Base-by-base conservation (phyloP, 495 filamentous ascomycete genomes). In the Penicillium psychrofluorescens region DNA sequence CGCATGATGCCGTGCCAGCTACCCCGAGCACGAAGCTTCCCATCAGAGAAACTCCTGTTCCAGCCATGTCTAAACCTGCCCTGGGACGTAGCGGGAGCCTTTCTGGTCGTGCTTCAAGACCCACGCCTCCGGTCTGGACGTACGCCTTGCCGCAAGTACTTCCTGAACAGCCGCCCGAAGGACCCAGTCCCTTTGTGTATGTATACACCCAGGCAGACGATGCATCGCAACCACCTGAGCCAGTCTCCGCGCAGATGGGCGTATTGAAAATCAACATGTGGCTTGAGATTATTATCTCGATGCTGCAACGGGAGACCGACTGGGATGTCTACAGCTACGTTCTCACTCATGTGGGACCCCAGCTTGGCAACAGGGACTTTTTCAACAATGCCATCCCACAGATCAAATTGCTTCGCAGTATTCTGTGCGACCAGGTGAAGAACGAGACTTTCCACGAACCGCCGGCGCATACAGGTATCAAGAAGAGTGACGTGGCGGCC, bases 321-420 rank as follows among this genome's bases (percentile, higher is more conserved):
- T 99, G 94, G 94, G 90, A 97, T 62, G 68, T 95, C 1, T 95
- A 95, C 71, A 90, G 86, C 64, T 95, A 88, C 58, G 76, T 92
- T 28, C 72, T 97, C 10, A 84, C 86, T 10, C 86, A 95, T 58
- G 66, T 95, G n/a, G 83, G 86, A 10, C 83, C 84, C 16, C 91
- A 96, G 55, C 74, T 99, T 30, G 82, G 83, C 54, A 97, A 97
- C 56, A 86, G 88, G 49, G 80, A 85, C n/a, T 68, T 95, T 7
- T 96, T 96, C 62, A 69, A 62, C 40, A 80, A 75, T 37, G 78
- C 84, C 8, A 76, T 82, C 10, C 72, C 77, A 16, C 83, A 94
- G 39, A 72, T 97, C 49, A 83, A 84, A 52, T 69, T 84, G 29
- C 58, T 96, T n/a, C 79, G 90, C 51, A 84, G 75, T 39, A 65